Base-by-base conservation (phyloP, 495 filamentous ascomycete species). In the Pseudevernia furfuracea region DNA sequence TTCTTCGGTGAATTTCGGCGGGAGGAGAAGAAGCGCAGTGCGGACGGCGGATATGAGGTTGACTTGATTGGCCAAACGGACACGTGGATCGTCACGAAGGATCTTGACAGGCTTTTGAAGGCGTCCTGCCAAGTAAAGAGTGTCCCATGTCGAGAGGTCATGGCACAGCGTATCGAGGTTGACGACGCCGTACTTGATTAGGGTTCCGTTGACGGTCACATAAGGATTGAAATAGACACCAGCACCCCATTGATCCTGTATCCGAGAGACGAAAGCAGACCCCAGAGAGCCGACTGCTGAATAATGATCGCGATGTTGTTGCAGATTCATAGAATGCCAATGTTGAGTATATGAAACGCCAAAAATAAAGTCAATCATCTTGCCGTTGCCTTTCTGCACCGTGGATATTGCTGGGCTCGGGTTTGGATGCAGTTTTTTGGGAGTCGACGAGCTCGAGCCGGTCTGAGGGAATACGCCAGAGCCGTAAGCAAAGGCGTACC, bases 321-420 rank as follows among this genome's bases (percentile, higher is more conserved):
- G 76, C 37, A 98, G 79, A 73, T 98, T 98, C 55, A 98, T 76
- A 25, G 86, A 88, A 77, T 98, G 94, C 92, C 93, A 98, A 75
- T 98, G 94, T 72, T 98, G 89, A 4, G 90, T 92, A 74, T 96
- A 89, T 8, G 88, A 90, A 17, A 97, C 93, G 39, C 94, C 95
- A 68, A 97, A 96, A 62, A 98, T 95, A 70, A 97, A 94, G 74
- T 98, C 94, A 68, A 98, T 96, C 89, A 97, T 95, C 75, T 97
- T 97, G 12, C 88, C 89, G 2, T 85, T 86, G 46, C 89, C 89
- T 70, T 89, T 85, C 72, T 97, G 92, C 67, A 89, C 88, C 43
- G 88, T 87, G 59, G 85, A 77, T 41, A 96, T 87, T 15, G 90
- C 90, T 32, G 82, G 74, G 25, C 89, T 90, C 3, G 90, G 84